Conservation (phyloP, 2,329 filamentous ascomycete genomes). For the Cryphonectria carpinicola region DNA sequence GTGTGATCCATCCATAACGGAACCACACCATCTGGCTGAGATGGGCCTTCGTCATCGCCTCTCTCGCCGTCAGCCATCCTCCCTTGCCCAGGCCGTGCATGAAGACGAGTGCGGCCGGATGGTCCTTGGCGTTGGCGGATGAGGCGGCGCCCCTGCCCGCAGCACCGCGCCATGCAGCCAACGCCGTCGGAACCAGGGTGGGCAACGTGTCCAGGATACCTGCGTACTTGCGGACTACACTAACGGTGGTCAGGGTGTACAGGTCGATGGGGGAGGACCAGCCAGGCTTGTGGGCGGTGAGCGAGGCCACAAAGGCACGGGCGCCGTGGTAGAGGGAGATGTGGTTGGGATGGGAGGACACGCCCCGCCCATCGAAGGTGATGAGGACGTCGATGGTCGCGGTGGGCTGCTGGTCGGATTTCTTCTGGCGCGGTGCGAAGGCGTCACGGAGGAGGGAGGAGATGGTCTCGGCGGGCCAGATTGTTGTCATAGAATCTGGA, state of each 20-base stretch:
- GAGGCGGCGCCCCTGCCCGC: slow-evolving; percentile 34
- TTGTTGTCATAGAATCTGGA: slow-evolving; percentile 83
- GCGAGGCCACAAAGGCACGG: slow-evolving; percentile 67
- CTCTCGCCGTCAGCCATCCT: slow-evolving; percentile 63
- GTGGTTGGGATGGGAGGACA: slow-evolving; percentile 93
- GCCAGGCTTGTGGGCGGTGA: slow-evolving; percentile 67
- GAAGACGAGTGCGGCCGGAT: slow-evolving; percentile 67
- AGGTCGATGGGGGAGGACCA: slow-evolving; percentile 77
- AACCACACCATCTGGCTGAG: slow-evolving; percentile 99
- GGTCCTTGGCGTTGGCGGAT: slow-evolving; percentile 40
- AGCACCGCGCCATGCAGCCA: slow-evolving; percentile 33
- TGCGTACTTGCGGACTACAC: slow-evolving; percentile 78
- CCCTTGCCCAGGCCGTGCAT: slow-evolving; percentile 69
- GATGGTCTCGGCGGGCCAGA: slow-evolving; percentile 75
- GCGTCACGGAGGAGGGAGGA: slow-evolving; percentile 70
- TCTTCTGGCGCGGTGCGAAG: slow-evolving; percentile 63
- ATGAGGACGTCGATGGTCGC: slow-evolving; percentile 78
- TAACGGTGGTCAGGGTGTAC: slow-evolving; percentile 80
- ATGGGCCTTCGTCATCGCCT: slow-evolving; percentile 88
- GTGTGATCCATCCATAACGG: slow-evolving; percentile 88
- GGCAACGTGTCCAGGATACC: slow-evolving; percentile 75
- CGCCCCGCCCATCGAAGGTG: slow-evolving; percentile 83
- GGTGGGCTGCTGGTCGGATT: slow-evolving; percentile 42
- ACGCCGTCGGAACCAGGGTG: slow-evolving; percentile 64
- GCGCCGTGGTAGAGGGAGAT: slow-evolving; percentile 86